Evolutionary conservation across 1,284 basidiomycete genomes (phyloP).

Genomic region (Ganoderma sinense): DNA sequence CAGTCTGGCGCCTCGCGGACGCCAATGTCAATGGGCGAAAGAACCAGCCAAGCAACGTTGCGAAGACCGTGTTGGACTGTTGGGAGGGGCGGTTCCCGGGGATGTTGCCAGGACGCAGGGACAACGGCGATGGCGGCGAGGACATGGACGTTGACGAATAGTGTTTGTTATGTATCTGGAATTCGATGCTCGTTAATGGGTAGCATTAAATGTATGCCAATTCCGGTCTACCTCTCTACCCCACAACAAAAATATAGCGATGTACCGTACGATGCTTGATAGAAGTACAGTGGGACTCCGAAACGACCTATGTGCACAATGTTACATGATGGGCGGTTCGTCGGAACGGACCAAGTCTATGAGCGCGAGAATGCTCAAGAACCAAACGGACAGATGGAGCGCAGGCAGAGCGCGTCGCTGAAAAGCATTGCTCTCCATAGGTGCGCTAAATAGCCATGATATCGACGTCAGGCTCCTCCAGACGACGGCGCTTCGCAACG

Average conservation of each 20-base stretch:
- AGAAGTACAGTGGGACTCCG: conserved; percentile 20
- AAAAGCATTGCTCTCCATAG: neutral
- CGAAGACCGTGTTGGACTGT: conserved; percentile 10
- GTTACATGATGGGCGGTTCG: conserved; percentile 11
- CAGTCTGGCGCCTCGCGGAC: conserved; percentile 10
- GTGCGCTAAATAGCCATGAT: conserved; percentile 19
- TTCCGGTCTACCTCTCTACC: neutral
- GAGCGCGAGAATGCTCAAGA: conserved; percentile 2
- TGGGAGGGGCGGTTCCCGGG: conserved; percentile 15
- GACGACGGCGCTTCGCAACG: conserved; percentile 58
- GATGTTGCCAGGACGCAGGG: neutral
- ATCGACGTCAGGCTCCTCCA: conserved; percentile 36
- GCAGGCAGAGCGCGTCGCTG: neutral
- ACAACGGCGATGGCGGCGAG: neutral
- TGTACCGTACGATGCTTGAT: conserved; percentile 22
- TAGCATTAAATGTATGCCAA: neutral
- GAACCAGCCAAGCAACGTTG: conserved; percentile 15
- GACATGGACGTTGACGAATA: neutral
- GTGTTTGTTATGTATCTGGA: neutral
- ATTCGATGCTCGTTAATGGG: neutral
- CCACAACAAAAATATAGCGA: conserved; percentile 18
- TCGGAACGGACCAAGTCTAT: conserved; percentile 1
- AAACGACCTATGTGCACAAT: conserved; percentile 6
- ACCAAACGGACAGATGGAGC: neutral
- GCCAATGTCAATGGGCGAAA: conserved; percentile 4